These are phyloP conservation scores for Mortierella sp. DNA, from an alignment of 371 early-diverging fungal genomes.

Conservation along the genomic window DNA sequence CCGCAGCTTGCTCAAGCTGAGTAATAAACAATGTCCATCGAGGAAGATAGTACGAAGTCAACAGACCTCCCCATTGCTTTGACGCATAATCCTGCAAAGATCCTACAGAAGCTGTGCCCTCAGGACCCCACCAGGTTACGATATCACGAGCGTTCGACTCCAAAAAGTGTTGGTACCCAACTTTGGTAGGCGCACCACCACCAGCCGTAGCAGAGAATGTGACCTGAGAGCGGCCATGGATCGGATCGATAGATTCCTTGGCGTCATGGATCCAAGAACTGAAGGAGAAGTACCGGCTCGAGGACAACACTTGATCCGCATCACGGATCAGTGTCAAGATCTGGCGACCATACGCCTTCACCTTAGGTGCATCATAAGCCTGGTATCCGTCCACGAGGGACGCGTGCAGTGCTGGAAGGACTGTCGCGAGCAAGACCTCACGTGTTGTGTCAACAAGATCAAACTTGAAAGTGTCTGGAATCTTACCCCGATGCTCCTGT, in stretches of 20 bases:
- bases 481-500: slow-evolving; percentile 6
- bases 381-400: slow-evolving; percentile 24
- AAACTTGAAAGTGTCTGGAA: slow-evolving; percentile 30
- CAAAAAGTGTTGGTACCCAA: slow-evolving; percentile 42
- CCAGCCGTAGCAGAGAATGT: background rate
- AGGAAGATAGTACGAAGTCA: slow-evolving; percentile 39
- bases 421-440: slow-evolving; percentile 30
- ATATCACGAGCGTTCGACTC: slow-evolving; percentile 45
- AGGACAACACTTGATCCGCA: slow-evolving; percentile 22
- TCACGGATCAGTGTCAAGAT: slow-evolving; percentile 27
- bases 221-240: background rate
- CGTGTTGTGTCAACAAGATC: slow-evolving; percentile 51
- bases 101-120: slow-evolving; percentile 16
- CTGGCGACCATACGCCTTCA: slow-evolving; percentile 23
- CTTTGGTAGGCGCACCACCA: slow-evolving; percentile 15
- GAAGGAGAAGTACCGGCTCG: slow-evolving; percentile 30
- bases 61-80: slow-evolving; percentile 51
- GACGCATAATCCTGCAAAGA: slow-evolving; percentile 38
- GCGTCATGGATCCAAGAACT: slow-evolving; percentile 26
- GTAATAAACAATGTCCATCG: slow-evolving; percentile 45
- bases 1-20: slow-evolving; percentile 33
- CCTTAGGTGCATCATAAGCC: slow-evolving; percentile 21
- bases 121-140: slow-evolving; percentile 53
- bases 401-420: slow-evolving; percentile 32
- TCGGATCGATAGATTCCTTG: slow-evolving; percentile 19